Base-by-base conservation (phyloP, 352 stramenopile genomes). In the Phytophthora aleatoria region DNA sequence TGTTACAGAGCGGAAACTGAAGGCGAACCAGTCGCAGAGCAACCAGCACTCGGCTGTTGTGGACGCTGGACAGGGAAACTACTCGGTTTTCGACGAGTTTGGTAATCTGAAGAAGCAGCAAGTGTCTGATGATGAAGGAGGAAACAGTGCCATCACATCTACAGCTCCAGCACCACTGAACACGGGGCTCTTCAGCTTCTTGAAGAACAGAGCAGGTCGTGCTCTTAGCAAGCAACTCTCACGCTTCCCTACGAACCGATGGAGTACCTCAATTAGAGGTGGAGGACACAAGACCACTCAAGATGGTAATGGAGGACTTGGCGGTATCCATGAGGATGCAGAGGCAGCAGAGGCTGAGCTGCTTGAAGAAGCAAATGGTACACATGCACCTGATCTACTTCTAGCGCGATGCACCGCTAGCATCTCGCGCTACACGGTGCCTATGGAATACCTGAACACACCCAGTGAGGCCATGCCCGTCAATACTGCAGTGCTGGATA, bases 61-160 rank as follows among this genome's bases (percentile, higher is more conserved):
- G 53, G 79, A 88, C 43, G 79, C 76, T 50, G 78, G 81, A 5
- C 78, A 90, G 27, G 78, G 77, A 48, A 78, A 82, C 24, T 88
- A 82, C 58, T 91, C 84, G 4, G 72, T 73, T 16, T 92, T 92
- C 41, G 84, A 92, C 58, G 84, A 92, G 68, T 92, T 91, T 61
- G 84, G 84, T 9, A 92, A 92, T 56, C 72, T 92, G 36, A 92
- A 89, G 62, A 80, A 81, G 47, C 67, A 87, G 20, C 26, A 69
- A 28, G 48, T 69, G 47, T 47, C 51, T 8, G 60, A 67, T 13
- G 41, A 55, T 6, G 53, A 55, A 6, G 48, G 28, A 31, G 55
- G 43, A 28, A 57, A 57, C 7, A 61, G 45, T 31, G 36, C 51
- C 10, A 30, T 43, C 11, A 50, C 52, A 31, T 49, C 50, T 9